Conservation (phyloP, 441 rosid species). For the Corymbia citriodora region DNA sequence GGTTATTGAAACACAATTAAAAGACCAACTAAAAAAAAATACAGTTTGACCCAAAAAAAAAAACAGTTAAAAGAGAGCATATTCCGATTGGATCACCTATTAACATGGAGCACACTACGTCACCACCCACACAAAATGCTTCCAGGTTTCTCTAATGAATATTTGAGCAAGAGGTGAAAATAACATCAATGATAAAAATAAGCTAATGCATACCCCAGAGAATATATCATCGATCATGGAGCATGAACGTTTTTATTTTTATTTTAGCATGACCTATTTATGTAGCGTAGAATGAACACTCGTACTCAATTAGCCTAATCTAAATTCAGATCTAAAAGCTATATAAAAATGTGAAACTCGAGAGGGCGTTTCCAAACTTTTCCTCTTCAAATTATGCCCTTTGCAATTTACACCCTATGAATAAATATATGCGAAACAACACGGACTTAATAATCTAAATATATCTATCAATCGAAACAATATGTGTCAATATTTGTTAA, state of each 20-base stretch:
- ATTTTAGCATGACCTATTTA: too few relatives aligned
- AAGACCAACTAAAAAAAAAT: too few relatives aligned
- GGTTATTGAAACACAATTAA: too few relatives aligned
- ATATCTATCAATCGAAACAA: neutral
- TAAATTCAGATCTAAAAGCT: neutral
- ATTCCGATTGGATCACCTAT: neutral
- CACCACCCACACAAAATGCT: neutral
- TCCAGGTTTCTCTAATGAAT: neutral
- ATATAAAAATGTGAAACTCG: too few relatives aligned
- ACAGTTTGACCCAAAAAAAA: too few relatives aligned
- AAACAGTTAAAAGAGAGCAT: too few relatives aligned
- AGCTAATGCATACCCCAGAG: neutral
- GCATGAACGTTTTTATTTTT: too few relatives aligned
- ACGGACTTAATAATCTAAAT: too few relatives aligned
- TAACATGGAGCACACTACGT: neutral
- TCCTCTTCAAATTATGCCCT: neutral
- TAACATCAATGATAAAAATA: neutral
- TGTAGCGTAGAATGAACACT: too few relatives aligned
- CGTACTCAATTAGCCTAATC: neutral
- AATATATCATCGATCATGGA: neutral
- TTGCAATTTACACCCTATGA: neutral
- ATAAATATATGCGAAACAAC: neutral
- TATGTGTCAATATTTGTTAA: too few relatives aligned
- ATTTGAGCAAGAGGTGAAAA: neutral
- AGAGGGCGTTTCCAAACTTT: neutral